Evolutionary conservation across 306 rosid species (phyloP).

Genomic region (Gastrolobium bilobum): DNA sequence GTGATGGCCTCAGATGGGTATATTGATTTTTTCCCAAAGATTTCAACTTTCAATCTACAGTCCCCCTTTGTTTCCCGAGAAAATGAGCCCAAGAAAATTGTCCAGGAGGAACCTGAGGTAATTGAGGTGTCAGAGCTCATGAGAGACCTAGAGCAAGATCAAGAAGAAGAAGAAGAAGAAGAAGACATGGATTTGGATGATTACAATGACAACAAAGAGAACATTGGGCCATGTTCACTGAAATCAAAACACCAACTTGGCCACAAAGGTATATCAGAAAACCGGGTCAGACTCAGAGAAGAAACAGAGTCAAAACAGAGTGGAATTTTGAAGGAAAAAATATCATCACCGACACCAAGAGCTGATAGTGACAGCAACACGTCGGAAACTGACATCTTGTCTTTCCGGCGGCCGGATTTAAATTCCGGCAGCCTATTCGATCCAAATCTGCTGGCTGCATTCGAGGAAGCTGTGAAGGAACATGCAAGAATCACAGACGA

Average conservation of each 20-base stretch:
- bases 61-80: conserved; percentile 47
- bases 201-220: conserved; percentile 74
- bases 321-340: conserved; percentile 44
- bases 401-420: conserved; percentile 80
- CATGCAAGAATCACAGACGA: conserved; percentile 57
- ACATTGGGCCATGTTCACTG: conserved; percentile 53
- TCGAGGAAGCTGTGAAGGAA: conserved; percentile 67
- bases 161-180: conserved; percentile 52
- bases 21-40: conserved; percentile 54
- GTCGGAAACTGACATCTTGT: conserved; percentile 58
- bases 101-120: conserved; percentile 47
- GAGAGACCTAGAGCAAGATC: conserved; percentile 66
- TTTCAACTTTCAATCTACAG: conserved; percentile 38
- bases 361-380: background rate
- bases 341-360: conserved; percentile 9
- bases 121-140: conserved; percentile 63
- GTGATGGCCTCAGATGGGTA: conserved; percentile 67
- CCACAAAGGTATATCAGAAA: conserved; percentile 15
- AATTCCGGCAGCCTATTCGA: conserved; percentile 84
- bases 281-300: conserved; percentile 24
- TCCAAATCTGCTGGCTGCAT: conserved; percentile 76
- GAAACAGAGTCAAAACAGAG: conserved; percentile 47
- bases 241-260: conserved; percentile 29
- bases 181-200: conserved; percentile 46
- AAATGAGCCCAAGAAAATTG: conserved; percentile 51